A percentile compares a stretch with the other conserved stretches of the same genome.
These are phyloP conservation scores for Trichoderma erinaceum DNA, from an alignment of 495 filamentous ascomycete species.

Conservation along the genomic window DNA sequence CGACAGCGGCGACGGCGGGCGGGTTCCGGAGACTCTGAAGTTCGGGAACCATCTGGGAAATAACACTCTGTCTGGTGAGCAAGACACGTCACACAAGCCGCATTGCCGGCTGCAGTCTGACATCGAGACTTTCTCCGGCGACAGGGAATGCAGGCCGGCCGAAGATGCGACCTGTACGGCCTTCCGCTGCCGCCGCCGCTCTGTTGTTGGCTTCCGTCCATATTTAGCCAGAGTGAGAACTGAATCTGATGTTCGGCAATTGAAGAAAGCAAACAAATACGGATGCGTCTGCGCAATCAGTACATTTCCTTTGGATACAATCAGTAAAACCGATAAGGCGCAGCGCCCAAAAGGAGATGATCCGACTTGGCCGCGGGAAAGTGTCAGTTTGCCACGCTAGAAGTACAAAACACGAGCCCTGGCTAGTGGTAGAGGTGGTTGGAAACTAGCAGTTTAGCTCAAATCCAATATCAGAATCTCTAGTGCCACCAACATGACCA, in stretches of 20 bases:
- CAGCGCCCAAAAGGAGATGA: neutral
- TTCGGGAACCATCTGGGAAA: conserved; percentile 20
- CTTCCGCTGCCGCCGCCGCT: neutral
- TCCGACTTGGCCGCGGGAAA: neutral
- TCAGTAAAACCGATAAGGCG: neutral
- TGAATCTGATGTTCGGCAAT: neutral
- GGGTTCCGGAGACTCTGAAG: neutral
- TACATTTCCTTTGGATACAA: neutral
- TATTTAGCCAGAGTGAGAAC: neutral
- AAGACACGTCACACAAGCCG: conserved; percentile 45
- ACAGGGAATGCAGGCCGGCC: conserved; percentile 47
- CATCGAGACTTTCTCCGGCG: conserved; percentile 49
- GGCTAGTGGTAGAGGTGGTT: neutral
- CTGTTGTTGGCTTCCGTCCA: neutral
- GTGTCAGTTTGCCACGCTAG: neutral
- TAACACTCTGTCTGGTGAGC: conserved; percentile 37
- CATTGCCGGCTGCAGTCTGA: conserved; percentile 43
- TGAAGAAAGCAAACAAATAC: neutral
- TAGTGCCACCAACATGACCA: neutral
- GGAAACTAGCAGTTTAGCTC: neutral
- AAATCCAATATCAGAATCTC: neutral
- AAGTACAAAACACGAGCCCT: neutral
- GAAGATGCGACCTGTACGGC: conserved; percentile 48
- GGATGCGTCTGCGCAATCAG: neutral
- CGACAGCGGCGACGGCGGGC: conserved; percentile 3